phyloP scores from a whole-genome alignment of 164 flowering plant genomes.

The Brasenia schreberi region DNA sequence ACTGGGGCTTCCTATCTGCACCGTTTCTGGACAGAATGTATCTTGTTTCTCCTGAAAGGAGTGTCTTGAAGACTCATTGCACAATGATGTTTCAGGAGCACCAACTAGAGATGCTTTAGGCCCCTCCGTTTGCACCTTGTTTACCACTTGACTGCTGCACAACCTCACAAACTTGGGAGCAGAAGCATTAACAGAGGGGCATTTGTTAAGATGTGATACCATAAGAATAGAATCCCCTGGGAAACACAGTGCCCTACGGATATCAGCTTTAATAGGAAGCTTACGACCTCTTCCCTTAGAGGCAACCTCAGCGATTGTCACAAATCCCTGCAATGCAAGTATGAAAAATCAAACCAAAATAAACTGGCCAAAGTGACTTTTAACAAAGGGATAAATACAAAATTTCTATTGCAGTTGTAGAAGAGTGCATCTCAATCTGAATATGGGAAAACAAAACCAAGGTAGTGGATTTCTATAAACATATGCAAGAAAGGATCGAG shows the following conservation, averaged over 20 bases:
- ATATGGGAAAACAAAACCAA: too few relatives aligned
- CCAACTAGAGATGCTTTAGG: conserved; percentile 14
- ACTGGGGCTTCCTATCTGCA: background rate
- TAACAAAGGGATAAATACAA: too few relatives aligned
- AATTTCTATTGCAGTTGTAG: too few relatives aligned
- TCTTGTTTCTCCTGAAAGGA: conserved; percentile 2
- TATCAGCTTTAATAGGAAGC: conserved; percentile 61
- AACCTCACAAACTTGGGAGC: conserved; percentile 14
- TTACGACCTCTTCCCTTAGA: conserved; percentile 60
- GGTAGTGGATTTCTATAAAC: too few relatives aligned
- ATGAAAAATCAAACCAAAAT: too few relatives aligned
- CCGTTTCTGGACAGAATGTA: background rate
- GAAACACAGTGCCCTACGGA: conserved; percentile 66
- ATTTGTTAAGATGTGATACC: conserved; percentile 59
- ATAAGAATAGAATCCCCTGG: conserved; percentile 91
- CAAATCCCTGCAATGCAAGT: conserved; percentile 53
- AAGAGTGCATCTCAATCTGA: too few relatives aligned
- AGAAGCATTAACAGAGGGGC: conserved; percentile 2
- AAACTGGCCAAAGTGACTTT: too few relatives aligned
- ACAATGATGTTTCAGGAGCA: conserved; percentile 5
- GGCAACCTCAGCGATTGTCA: conserved; percentile 59
- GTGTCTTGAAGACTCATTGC: conserved; percentile 5
- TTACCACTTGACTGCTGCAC: background rate
- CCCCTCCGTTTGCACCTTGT: conserved; percentile 4
- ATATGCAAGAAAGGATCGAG: too few relatives aligned